Evolutionary conservation across 2,329 filamentous ascomycete genomes (phyloP), one percentile per base, ranked within the genome.

Genomic region (Aspergillus sp.): DNA sequence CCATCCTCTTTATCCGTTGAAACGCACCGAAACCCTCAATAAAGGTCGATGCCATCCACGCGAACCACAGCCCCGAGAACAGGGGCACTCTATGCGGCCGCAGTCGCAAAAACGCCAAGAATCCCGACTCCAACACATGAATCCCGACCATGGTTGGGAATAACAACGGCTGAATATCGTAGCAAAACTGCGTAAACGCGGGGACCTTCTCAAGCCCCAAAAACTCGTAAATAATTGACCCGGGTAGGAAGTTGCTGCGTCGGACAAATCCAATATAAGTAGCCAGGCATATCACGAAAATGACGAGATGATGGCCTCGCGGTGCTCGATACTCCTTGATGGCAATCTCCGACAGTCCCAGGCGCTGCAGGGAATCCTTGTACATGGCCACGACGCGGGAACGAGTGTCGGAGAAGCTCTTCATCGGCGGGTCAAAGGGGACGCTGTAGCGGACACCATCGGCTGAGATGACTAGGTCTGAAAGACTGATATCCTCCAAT

Each of bases 331-430:
- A 81, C 54, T 67, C 79, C 65, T 69, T 75, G 48, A 84, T 66
- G 0, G 72, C 72, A 45, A 82, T 74, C 48, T 78, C 74, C 49
- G 75, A 79, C 35, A 85, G 74, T 13, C 79, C 82, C 10, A 95
- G 79, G 1, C 69, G 77, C 27, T 70, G 57, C 30, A 85, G 76
- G 22, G 78, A 76, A 9, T 79, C 74, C 49, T 77, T 69, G 62
- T 85, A 82, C 82, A 96, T 86, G 45, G 83, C 81, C 43, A 94
- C 82, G 37, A 91, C 73, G 45, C 86, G 80, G 42, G 78, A 73
- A 46, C 88, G 82, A 7, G 83, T 78, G 49, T 95, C 87, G 32
- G 74, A 68, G 67, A 83, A 83, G 32, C 77, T 75, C n/a, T 70
- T 67, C 72, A 96, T 78, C 0, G 87, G 81, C 7, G 90, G 90